Evolutionary conservation across 2,329 filamentous ascomycete species (phyloP).

Genomic region (Colletotrichum higginsianum): DNA sequence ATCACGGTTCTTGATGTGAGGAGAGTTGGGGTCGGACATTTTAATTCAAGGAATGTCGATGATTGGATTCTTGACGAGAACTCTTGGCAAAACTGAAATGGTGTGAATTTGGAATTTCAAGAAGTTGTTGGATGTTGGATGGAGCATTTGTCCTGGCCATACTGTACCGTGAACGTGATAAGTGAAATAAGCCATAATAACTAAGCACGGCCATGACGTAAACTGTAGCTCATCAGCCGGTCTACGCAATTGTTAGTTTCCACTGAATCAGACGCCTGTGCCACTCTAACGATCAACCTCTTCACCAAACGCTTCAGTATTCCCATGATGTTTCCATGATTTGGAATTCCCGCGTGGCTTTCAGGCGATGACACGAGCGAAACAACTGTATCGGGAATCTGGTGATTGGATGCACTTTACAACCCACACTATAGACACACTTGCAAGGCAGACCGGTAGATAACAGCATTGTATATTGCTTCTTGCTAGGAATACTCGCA

Average conservation of each 20-base stretch:
- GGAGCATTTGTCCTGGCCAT: neutral
- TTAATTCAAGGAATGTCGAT: neutral
- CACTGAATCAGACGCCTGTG: slow-evolving; percentile 4
- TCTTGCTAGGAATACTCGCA: too few relatives aligned
- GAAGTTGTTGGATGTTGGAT: too few relatives aligned
- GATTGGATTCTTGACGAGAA: neutral
- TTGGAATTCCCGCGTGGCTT: neutral
- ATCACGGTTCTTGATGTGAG: slow-evolving; percentile 45
- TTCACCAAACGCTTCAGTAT: neutral
- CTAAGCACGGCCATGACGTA: slow-evolving; percentile 34
- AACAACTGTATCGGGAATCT: neutral
- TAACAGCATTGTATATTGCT: too few relatives aligned
- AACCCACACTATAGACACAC: too few relatives aligned
- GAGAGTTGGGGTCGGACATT: slow-evolving; percentile 44
- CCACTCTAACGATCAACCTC: neutral
- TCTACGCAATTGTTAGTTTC: slow-evolving; percentile 26
- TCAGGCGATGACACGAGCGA: neutral
- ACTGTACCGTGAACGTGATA: neutral
- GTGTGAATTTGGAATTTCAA: neutral
- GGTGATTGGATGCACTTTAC: too few relatives aligned
- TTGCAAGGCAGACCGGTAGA: too few relatives aligned
- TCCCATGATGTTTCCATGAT: neutral
- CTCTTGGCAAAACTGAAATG: neutral
- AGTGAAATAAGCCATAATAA: neutral
- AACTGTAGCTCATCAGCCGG: slow-evolving; percentile 23